Conservation (phyloP, 2,329 filamentous ascomycete species). For the Xylaria sp. region DNA sequence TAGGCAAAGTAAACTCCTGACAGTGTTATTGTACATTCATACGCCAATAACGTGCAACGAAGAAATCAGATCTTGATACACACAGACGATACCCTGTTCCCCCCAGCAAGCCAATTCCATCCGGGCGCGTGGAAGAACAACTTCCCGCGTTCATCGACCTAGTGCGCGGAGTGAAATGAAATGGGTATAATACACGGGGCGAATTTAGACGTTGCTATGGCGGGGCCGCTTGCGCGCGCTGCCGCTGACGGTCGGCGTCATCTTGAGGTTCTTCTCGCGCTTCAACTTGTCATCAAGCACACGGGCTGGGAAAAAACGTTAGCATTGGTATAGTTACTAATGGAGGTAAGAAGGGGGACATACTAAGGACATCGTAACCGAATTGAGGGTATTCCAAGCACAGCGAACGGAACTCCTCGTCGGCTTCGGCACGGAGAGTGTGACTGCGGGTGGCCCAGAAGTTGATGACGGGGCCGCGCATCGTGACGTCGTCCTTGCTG, state of each 20-base stretch:
- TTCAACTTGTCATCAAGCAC: constrained; percentile 63
- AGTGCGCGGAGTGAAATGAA: neutral
- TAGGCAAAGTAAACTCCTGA: neutral
- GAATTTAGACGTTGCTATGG: constrained; percentile 41
- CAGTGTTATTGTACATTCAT: constrained; percentile 9
- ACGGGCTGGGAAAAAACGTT: constrained; percentile 41
- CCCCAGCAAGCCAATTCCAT: constrained; percentile 3
- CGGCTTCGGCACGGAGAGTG: constrained; percentile 77
- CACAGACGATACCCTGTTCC: neutral
- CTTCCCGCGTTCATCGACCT: neutral
- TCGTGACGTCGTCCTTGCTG: constrained; percentile 59
- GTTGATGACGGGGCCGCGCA: constrained; percentile 77
- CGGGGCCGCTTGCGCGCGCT: constrained; percentile 54
- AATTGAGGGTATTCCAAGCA: constrained; percentile 90
- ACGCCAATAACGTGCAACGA: constrained; percentile 1
- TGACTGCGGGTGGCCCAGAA: constrained; percentile 84
- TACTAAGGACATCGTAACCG: constrained; percentile 85
- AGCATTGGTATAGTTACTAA: constrained; percentile 1
- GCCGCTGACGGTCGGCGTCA: constrained; percentile 47
- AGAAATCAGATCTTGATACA: neutral
- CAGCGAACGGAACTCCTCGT: constrained; percentile 75
- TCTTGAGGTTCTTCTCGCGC: constrained; percentile 56
- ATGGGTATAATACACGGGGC: neutral
- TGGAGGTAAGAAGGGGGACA: constrained; percentile 27
- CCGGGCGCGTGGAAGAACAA: neutral